Percentiles rank a stretch among this genome's conserved stretches.
phyloP scores from a whole-genome alignment of 176 grass and related monocot genomes.

The Metroxylon sagu region DNA sequence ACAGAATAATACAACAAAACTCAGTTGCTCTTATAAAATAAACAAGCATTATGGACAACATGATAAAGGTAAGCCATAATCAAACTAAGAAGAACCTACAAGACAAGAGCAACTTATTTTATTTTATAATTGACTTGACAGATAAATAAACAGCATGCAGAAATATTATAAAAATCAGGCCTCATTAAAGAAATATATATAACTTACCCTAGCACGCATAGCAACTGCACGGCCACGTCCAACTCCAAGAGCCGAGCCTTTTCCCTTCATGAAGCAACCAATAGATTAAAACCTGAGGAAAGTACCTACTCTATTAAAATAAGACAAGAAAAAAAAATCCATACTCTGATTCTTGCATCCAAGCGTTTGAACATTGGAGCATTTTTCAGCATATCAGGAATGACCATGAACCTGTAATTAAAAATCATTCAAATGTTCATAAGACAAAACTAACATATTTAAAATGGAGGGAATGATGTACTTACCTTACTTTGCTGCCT shows the following conservation, averaged over 20 bases:
- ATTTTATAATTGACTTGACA: background rate
- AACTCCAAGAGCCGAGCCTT: slow-evolving; percentile 61
- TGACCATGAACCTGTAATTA: slow-evolving; percentile 50
- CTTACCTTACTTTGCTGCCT: slow-evolving; percentile 59
- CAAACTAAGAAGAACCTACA: background rate
- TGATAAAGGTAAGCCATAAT: background rate
- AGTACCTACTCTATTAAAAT: background rate
- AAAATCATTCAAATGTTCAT: slow-evolving; percentile 6
- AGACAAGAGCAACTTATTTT: too few relatives aligned
- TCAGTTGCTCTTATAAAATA: too few relatives aligned
- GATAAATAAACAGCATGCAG: slow-evolving; percentile 1
- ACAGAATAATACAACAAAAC: too few relatives aligned
- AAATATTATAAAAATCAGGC: slow-evolving; percentile 4
- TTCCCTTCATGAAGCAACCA: slow-evolving; percentile 31
- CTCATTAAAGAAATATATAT: background rate
- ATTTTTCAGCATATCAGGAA: slow-evolving; percentile 77
- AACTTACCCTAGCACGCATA: slow-evolving; percentile 63
- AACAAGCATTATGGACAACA: background rate
- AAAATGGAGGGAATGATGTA: slow-evolving; percentile 3
- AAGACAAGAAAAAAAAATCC: background rate
- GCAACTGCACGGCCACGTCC: slow-evolving; percentile 55
- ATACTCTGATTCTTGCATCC: slow-evolving; percentile 44
- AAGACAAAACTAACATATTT: background rate
- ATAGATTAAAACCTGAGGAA: background rate
- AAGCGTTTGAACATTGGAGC: slow-evolving; percentile 58